Percentiles rank a stretch among this genome's conserved stretches.
phyloP scores from a whole-genome alignment of 2,329 filamentous ascomycete genomes.

The Gliomastix tumulicola region DNA sequence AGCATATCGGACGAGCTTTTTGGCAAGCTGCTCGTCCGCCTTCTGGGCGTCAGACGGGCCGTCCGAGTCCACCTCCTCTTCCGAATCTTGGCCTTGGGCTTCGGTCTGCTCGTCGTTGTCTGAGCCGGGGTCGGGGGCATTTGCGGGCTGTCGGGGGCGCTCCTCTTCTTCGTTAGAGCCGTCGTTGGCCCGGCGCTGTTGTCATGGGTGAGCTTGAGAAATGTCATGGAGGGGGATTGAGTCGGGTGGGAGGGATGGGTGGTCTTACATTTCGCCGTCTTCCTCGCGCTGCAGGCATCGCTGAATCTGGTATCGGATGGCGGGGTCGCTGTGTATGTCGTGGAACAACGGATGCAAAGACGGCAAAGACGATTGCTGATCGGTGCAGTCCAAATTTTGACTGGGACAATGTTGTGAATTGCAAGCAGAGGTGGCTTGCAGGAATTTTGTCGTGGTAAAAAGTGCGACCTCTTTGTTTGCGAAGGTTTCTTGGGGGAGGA shows the following conservation, averaged over 20 bases:
- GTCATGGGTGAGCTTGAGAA: conserved; percentile 8
- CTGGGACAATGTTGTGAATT: no score
- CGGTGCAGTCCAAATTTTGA: no score
- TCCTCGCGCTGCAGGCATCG: conserved; percentile 24
- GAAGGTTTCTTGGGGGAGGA: no score
- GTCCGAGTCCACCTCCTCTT: conserved; percentile 18
- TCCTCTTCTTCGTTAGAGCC: conserved; percentile 24
- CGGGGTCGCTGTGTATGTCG: no score
- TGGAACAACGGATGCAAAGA: no score
- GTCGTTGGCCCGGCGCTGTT: no score
- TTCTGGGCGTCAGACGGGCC: conserved; percentile 21
- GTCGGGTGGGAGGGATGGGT: neutral
- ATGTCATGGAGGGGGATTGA: neutral
- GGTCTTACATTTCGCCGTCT: conserved; percentile 21
- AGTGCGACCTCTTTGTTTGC: no score
- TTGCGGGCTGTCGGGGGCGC: conserved; percentile 20
- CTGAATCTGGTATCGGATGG: no score
- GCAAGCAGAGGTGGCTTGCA: no score
- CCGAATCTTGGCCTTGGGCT: conserved; percentile 17
- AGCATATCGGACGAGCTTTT: conserved; percentile 63
- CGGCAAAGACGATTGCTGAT: no score
- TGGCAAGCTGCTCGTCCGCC: conserved; percentile 46
- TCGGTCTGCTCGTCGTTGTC: conserved; percentile 18
- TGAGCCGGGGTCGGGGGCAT: conserved; percentile 13
- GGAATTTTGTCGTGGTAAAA: no score